Evolutionary conservation across 2,329 filamentous ascomycete species (phyloP).

Genomic region (Amesomyces nigricolor): DNA sequence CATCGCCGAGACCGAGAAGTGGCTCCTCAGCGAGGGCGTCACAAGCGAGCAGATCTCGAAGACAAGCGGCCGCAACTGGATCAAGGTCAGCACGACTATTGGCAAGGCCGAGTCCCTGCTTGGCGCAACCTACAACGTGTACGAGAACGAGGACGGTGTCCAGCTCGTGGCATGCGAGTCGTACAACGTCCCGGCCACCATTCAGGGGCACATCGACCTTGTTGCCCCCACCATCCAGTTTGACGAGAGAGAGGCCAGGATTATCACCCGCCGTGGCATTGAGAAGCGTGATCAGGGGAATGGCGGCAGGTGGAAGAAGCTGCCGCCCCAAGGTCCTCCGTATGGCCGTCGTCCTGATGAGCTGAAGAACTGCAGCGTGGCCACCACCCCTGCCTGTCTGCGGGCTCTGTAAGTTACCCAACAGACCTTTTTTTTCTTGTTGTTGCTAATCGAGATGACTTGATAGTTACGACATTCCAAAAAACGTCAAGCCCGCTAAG

Average conservation of each 20-base stretch:
- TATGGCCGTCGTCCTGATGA: neutral
- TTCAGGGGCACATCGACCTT: conserved; percentile 7
- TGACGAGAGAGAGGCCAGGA: conserved; percentile 3
- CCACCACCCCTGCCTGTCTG: conserved; percentile 2
- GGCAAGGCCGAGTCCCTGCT: conserved; percentile 3
- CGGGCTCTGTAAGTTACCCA: neutral
- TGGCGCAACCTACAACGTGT: neutral
- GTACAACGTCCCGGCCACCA: neutral
- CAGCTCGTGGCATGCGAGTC: conserved; percentile 7
- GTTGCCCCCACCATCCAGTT: conserved; percentile 7
- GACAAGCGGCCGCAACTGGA: conserved; percentile 5
- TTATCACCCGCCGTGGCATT: neutral
- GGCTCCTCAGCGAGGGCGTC: conserved; percentile 2
- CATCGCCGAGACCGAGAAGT: conserved; percentile 5
- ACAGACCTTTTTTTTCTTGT: too few relatives aligned
- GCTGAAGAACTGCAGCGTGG: conserved; percentile 3
- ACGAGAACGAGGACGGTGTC: neutral
- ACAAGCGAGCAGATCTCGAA: neutral
- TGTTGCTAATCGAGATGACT: neutral
- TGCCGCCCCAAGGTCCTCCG: neutral
- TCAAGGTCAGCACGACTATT: conserved; percentile 1
- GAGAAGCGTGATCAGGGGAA: neutral
- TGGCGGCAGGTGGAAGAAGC: conserved; percentile 2
- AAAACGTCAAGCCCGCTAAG: neutral
- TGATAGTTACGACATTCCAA: conserved; percentile 3